phyloP scores from a whole-genome alignment of 2,329 filamentous ascomycete species.

The Parafenestella ontariensis region DNA sequence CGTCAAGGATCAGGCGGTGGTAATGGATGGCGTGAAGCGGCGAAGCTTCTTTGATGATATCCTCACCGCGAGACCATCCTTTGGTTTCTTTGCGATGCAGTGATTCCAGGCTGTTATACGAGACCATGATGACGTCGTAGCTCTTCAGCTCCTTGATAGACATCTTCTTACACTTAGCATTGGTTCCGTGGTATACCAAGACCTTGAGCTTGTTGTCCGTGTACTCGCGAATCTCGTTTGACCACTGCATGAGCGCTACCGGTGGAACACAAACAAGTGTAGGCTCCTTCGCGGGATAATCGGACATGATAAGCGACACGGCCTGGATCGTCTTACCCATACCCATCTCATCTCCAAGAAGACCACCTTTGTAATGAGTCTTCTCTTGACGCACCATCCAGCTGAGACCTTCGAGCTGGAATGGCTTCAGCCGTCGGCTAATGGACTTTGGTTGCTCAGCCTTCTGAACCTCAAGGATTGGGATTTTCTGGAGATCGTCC shows the following conservation, averaged over 20 bases:
- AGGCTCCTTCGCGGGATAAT: constrained; percentile 83
- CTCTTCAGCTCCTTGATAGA: constrained; percentile 76
- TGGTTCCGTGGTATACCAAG: constrained; percentile 87
- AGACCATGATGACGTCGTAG: constrained; percentile 96
- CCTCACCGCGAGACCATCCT: constrained; percentile 82
- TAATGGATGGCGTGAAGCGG: constrained; percentile 83
- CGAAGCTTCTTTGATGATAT: constrained; percentile 78
- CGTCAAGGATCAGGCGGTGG: constrained; percentile 91
- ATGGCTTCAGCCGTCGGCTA: constrained; percentile 84
- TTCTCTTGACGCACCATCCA: constrained; percentile 96
- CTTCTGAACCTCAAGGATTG: constrained; percentile 68
- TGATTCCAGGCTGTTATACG: constrained; percentile 89
- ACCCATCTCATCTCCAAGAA: constrained; percentile 98
- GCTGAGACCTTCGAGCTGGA: constrained; percentile 89
- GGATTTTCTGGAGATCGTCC: constrained; percentile 72
- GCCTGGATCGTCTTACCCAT: constrained; percentile 99
- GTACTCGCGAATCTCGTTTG: constrained; percentile 64
- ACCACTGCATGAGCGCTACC: constrained; percentile 96
- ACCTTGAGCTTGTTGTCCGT: constrained; percentile 91
- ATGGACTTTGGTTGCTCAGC: constrained; percentile 79
- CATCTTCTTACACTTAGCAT: constrained; percentile 80
- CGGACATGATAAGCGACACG: constrained; percentile 97
- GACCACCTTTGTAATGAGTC: constrained; percentile 82
- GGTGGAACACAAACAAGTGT: constrained; percentile 90
- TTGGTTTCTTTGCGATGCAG: constrained; percentile 92